Conservation (phyloP, 192 early-diverging fungal genomes). For the Coemansia sp. region DNA sequence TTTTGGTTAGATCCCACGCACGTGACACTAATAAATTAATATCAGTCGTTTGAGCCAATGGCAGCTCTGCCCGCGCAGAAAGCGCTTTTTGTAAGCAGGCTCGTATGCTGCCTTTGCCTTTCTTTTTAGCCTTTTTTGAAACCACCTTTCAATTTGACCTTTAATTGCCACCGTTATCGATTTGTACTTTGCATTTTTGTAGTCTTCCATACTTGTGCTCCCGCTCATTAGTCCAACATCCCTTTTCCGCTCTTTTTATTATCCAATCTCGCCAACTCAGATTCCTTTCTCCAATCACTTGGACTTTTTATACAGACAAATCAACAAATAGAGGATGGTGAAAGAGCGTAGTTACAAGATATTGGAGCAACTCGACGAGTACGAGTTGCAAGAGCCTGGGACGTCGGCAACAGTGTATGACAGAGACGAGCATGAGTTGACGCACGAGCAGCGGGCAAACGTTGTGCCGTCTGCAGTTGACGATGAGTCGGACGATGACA, state of each 20-base stretch:
- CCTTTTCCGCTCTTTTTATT: neutral
- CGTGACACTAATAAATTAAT: too few species aligned
- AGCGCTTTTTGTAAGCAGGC: too few species aligned
- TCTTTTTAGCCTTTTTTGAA: too few species aligned
- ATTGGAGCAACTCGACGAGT: conserved; percentile 54
- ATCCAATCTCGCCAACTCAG: neutral
- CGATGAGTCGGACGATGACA: conserved; percentile 16
- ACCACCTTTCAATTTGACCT: neutral
- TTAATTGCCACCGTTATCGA: neutral
- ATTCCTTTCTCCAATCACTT: neutral
- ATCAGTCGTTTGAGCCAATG: too few species aligned
- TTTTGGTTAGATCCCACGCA: too few species aligned
- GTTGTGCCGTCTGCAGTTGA: conserved; percentile 44
- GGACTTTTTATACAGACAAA: neutral
- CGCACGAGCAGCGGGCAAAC: conserved; percentile 36
- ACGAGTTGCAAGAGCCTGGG: conserved; percentile 40
- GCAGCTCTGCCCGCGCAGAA: too few species aligned
- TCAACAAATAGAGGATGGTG: conserved; percentile 28
- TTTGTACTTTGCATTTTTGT: conserved; percentile 7
- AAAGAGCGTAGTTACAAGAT: conserved; percentile 55
- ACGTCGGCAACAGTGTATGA: conserved; percentile 26
- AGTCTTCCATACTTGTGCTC: conserved; percentile 6
- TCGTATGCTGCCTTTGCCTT: too few species aligned
- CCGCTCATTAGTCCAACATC: neutral
- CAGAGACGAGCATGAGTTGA: conserved; percentile 27